phyloP scores from a whole-genome alignment of 495 filamentous ascomycete genomes.

The Daldinia caldariorum region DNA sequence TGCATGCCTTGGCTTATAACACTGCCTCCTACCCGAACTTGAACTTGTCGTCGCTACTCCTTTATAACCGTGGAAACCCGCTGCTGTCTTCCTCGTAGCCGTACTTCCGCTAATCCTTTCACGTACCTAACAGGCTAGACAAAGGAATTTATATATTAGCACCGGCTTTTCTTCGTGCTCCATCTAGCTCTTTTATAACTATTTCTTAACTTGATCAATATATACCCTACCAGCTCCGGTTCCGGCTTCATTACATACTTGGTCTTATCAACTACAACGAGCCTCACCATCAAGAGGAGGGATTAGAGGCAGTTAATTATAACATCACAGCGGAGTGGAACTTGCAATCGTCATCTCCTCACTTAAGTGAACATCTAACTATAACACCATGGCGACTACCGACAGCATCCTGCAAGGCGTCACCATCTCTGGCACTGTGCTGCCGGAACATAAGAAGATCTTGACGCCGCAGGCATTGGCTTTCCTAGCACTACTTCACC shows the following conservation, averaged over 20 bases:
- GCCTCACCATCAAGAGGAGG: background rate
- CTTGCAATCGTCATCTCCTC: background rate
- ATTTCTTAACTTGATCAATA: background rate
- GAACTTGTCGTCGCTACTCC: slow-evolving; percentile 33
- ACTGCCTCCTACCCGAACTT: slow-evolving; percentile 33
- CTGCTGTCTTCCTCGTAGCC: slow-evolving; percentile 18
- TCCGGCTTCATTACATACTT: background rate
- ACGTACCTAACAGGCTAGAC: slow-evolving; percentile 17
- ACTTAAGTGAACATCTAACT: slow-evolving; percentile 14
- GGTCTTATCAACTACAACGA: background rate
- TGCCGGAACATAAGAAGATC: slow-evolving; percentile 85
- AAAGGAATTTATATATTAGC: slow-evolving; percentile 34
- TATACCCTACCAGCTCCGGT: slow-evolving; percentile 1
- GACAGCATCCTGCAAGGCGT: slow-evolving; percentile 88
- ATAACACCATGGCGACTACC: slow-evolving; percentile 69
- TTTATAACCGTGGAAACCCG: slow-evolving; percentile 40
- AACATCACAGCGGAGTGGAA: slow-evolving; percentile 7
- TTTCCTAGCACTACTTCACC: slow-evolving; percentile 93
- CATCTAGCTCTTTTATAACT: slow-evolving; percentile 3
- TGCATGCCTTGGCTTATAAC: slow-evolving; percentile 26
- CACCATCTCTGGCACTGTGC: slow-evolving; percentile 79
- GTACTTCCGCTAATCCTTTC: slow-evolving; percentile 19
- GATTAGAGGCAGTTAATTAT: background rate
- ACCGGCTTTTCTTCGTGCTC: slow-evolving; percentile 9
- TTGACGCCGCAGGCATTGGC: slow-evolving; percentile 89